Percentiles rank a stretch among this genome's conserved stretches.
Evolutionary conservation across 768 basidiomycete species (phyloP).

Genomic region (Mycena haematopus): DNA sequence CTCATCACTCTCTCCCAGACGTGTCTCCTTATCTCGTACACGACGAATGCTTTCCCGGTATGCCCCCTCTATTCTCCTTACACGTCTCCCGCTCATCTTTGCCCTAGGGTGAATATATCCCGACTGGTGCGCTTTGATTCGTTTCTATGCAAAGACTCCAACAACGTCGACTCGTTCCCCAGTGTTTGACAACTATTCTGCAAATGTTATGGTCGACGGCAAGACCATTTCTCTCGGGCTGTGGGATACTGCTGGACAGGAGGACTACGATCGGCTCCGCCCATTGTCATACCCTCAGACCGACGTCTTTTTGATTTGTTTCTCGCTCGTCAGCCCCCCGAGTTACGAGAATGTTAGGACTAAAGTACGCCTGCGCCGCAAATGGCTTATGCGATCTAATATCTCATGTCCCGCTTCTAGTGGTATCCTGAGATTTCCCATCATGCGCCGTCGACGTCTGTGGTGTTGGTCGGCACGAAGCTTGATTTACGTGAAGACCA

Average conservation of each 20-base stretch:
- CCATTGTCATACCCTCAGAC: constrained; percentile 99
- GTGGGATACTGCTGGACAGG: constrained; percentile 99
- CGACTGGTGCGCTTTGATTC: constrained; percentile 68
- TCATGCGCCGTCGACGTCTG: constrained; percentile 93
- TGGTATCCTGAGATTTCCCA: constrained; percentile 98
- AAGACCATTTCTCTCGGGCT: constrained; percentile 98
- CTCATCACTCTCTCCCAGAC: constrained; percentile 63
- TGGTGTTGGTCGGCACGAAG: constrained; percentile 96
- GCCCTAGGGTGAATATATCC: constrained; percentile 92
- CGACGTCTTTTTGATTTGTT: constrained; percentile 99
- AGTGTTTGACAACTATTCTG: constrained; percentile 99
- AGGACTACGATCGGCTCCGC: constrained; percentile 97
- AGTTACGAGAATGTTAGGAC: constrained; percentile 99
- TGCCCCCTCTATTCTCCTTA: constrained; percentile 42
- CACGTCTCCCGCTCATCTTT: constrained; percentile 22
- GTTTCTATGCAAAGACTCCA: constrained; percentile 20
- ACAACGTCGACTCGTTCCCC: constrained; percentile 12
- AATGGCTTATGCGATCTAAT: constrained; percentile 22
- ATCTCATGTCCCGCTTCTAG: constrained; percentile 45
- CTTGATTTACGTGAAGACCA: constrained; percentile 97
- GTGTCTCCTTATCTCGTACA: constrained; percentile 98
- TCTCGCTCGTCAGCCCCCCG: constrained; percentile 96
- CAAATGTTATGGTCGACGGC: constrained; percentile 98
- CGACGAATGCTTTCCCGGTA: constrained; percentile 96
- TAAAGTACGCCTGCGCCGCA: constrained; percentile 66